Evolutionary conservation across 306 rosid genomes (phyloP), one percentile per base, ranked within the genome.

Genomic region (Vachellia pachyceras): DNA sequence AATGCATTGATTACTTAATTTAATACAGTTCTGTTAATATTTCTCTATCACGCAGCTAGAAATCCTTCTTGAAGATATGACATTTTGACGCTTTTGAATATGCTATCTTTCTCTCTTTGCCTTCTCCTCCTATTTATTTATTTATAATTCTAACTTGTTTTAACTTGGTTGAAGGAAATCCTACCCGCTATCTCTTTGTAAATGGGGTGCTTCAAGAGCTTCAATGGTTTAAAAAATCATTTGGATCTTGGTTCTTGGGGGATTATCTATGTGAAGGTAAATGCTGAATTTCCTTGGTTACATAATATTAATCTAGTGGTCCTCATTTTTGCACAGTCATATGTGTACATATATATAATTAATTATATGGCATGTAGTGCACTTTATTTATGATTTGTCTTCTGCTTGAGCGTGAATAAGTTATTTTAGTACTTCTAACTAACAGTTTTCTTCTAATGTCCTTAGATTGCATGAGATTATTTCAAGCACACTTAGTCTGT

Each of bases 161-260:
- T 85, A 41, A 14, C 61, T 77, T 69, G 40, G 57, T 63, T 83
- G 64, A 52, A 90, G 99, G 96, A 66, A 89, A 89, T 78, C 80
- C 86, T 12, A 82, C 91, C 45, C 89, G 87, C 61, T 93, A 86
- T 87, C 87, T 93, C 82, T 86, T 89, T 25, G 87, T 86, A 72
- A 87, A 93, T 71, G 96, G 90, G 55, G 33, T 74, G 86, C 94
- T 95, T 54, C 95, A 91, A 80, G 99, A 95, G 66, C 84, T 95
- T 73, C 92, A 90, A 45, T 95, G 98, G 99, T 91, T 95, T 79
- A 93, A 92, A 85, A 94, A 95, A 73, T 58, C 86, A 18, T 90
- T 88, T 77, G 91, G 92, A 72, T 93, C 97, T 66, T 95, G 99
- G 99, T 95, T 91, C 86, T 80, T 95, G 86, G 99, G 99, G 39